phyloP scores from a whole-genome alignment of 345 rosid species.

The Aegle marmelos region DNA sequence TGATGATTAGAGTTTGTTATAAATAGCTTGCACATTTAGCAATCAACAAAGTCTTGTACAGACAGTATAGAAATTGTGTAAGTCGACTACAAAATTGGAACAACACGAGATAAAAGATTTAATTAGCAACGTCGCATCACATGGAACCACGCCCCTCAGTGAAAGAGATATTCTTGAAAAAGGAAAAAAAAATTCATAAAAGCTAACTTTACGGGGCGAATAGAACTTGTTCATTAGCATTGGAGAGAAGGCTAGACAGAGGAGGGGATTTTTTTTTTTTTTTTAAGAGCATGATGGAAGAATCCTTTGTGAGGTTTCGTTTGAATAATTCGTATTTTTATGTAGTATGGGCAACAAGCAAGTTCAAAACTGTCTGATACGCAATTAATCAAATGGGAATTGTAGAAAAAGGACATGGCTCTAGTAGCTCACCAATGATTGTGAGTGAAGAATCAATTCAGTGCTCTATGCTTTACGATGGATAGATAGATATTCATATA shows the following conservation, averaged over 20 bases:
- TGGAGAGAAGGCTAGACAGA: neutral
- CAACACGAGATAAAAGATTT: neutral
- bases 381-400: neutral
- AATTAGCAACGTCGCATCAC: neutral
- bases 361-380: neutral
- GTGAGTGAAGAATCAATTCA: conserved; percentile 10
- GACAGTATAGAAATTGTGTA: neutral
- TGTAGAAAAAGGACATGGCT: neutral
- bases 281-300: neutral
- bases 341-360: neutral
- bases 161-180: neutral
- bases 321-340: neutral
- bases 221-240: neutral
- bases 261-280: too few relatives aligned
- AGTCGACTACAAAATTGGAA: neutral
- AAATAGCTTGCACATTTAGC: neutral
- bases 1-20: neutral
- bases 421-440: neutral
- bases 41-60: neutral
- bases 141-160: neutral
- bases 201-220: neutral
- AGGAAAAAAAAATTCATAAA: neutral
- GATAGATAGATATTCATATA: conserved; percentile 10
- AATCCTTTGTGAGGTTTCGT: conserved; percentile 6
- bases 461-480: conserved; percentile 11